Percentiles rank a stretch among this genome's conserved stretches.
Evolutionary conservation across 257 asterid species (phyloP).

Genomic region (Perilla frutescens): DNA sequence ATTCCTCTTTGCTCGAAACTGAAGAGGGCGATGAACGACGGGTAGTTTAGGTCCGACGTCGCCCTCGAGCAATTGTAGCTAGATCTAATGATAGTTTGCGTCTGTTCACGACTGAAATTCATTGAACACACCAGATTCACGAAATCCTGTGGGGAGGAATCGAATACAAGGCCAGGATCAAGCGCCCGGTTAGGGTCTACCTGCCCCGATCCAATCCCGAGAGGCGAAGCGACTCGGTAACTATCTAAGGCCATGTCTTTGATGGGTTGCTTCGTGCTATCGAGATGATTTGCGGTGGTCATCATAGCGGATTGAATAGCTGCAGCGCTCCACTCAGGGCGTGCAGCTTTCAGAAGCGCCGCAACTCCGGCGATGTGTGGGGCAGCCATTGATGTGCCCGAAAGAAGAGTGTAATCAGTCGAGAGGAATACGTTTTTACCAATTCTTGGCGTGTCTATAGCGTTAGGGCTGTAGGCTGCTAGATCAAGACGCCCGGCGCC

Average conservation of each 20-base stretch:
- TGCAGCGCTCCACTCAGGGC: conserved; percentile 56
- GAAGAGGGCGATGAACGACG: conserved; percentile 45
- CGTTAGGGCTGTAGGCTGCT: conserved; percentile 43
- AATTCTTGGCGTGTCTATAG: neutral
- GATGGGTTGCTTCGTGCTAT: conserved; percentile 45
- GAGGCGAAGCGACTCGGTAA: conserved; percentile 32
- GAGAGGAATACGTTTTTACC: conserved; percentile 34
- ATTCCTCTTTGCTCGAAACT: conserved; percentile 24
- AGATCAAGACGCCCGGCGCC: conserved; percentile 53
- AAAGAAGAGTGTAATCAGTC: conserved; percentile 34
- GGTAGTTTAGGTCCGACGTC: conserved; percentile 50
- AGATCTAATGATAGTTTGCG: conserved; percentile 38
- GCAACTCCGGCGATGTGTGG: conserved; percentile 53
- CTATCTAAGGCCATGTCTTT: conserved; percentile 20
- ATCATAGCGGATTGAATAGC: conserved; percentile 59
- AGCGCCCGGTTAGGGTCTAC: conserved; percentile 56
- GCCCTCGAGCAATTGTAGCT: conserved; percentile 51
- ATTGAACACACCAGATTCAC: conserved; percentile 49
- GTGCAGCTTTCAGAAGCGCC: conserved; percentile 49
- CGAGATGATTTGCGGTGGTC: conserved; percentile 57
- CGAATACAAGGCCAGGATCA: conserved; percentile 55
- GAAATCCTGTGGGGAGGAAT: conserved; percentile 40
- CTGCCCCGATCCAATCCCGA: conserved; percentile 52
- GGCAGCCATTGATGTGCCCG: conserved; percentile 58
- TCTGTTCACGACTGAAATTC: conserved; percentile 48